phyloP scores from a whole-genome alignment of 2,329 filamentous ascomycete genomes.

The Triangularia setosa region DNA sequence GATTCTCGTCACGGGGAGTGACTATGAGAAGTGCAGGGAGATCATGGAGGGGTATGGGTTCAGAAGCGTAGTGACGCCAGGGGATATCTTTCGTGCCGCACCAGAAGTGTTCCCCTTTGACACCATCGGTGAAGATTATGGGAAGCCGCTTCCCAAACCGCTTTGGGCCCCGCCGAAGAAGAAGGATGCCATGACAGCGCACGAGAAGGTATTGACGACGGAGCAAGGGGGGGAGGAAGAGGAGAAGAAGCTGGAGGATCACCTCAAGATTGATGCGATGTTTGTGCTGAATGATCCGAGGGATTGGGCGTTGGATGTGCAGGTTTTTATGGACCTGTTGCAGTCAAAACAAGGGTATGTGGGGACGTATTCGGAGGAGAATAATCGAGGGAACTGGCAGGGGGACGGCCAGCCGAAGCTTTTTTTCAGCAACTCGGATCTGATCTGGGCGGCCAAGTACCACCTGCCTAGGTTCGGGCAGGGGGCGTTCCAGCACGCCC shows the following conservation, averaged over 20 bases:
- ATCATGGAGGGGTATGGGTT: conserved; percentile 72
- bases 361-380: conserved; percentile 73
- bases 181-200: neutral
- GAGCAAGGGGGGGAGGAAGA: neutral
- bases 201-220: neutral
- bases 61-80: conserved; percentile 76
- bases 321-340: conserved; percentile 79
- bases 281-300: conserved; percentile 94
- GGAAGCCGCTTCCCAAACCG: conserved; percentile 51
- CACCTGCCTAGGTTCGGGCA: conserved; percentile 85
- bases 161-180: conserved; percentile 4
- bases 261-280: conserved; percentile 79
- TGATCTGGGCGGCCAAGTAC: conserved; percentile 84
- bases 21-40: conserved; percentile 61
- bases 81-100: conserved; percentile 72
- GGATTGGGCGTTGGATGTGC: conserved; percentile 89
- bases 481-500: conserved; percentile 79
- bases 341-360: conserved; percentile 74
- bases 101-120: conserved; percentile 82
- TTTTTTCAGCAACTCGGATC: conserved; percentile 86
- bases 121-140: conserved; percentile 56
- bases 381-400: conserved; percentile 73
- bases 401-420: conserved; percentile 74
- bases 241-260: conserved; percentile 12
- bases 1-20: conserved; percentile 70